Percentiles rank a stretch among this genome's conserved stretches.
Evolutionary conservation across 805 yeast species (phyloP).

Genomic region (Pichia rugopelliculosa): DNA sequence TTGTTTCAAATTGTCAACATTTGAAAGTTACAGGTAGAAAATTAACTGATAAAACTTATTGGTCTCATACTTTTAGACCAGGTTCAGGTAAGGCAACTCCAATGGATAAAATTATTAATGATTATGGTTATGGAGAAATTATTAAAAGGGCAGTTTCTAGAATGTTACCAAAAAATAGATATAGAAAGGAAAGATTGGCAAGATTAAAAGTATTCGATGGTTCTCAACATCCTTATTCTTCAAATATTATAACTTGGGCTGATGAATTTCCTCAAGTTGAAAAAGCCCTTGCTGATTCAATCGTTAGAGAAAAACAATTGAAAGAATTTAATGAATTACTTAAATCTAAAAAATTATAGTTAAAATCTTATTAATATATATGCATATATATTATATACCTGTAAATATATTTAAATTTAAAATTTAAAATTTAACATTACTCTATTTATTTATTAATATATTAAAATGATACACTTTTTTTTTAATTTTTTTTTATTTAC

Average conservation of each 20-base stretch:
- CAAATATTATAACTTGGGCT: conserved; percentile 78
- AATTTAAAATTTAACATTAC: neutral
- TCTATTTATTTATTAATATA: neutral
- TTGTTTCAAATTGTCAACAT: conserved; percentile 84
- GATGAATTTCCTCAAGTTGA: conserved; percentile 58
- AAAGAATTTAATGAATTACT: conserved; percentile 22
- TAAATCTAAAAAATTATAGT: conserved; percentile 18
- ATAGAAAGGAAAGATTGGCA: conserved; percentile 69
- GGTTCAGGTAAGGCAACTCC: conserved; percentile 81
- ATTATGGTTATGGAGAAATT: conserved; percentile 85
- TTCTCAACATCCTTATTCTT: conserved; percentile 76
- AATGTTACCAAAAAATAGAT: conserved; percentile 90
- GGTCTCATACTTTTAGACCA: conserved; percentile 85
- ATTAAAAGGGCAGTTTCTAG: conserved; percentile 84
- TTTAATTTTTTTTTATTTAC: conserved; percentile 1
- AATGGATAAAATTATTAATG: conserved; percentile 65
- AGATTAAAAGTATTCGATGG: conserved; percentile 87
- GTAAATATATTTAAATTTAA: neutral
- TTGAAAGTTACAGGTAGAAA: conserved; percentile 83
- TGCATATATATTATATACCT: neutral
- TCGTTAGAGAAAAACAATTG: conserved; percentile 19
- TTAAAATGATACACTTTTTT: neutral
- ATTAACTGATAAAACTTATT: conserved; percentile 69
- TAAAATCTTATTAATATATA: neutral
- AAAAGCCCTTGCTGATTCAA: conserved; percentile 35